A percentile compares a stretch with the other conserved stretches of the same genome.
Evolutionary conservation across 2,329 filamentous ascomycete species (phyloP).

Genomic region (Venturia carpophila): DNA sequence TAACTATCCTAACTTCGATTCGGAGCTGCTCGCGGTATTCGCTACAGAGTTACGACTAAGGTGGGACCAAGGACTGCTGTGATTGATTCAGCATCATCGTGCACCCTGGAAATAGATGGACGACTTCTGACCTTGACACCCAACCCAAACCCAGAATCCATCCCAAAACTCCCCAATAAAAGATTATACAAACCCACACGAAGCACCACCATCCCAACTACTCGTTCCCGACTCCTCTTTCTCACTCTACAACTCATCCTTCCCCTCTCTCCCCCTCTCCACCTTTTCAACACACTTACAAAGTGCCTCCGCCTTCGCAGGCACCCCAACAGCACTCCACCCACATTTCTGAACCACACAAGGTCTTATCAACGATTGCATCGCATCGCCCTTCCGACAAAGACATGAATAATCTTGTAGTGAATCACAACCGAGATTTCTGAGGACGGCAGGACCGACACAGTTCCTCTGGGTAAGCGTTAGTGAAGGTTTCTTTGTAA

Average conservation of each 20-base stretch:
- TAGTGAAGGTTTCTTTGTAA: neutral
- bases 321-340: neutral
- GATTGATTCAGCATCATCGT: too few species aligned
- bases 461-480: neutral
- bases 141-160: too few species aligned
- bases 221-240: neutral
- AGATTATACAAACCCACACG: too few species aligned
- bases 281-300: neutral
- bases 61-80: too few species aligned
- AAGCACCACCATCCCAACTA: too few species aligned
- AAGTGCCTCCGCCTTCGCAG: neutral
- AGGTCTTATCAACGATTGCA: slow-evolving; percentile 2
- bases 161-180: too few species aligned
- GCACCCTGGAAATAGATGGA: too few species aligned
- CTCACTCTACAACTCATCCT: slow-evolving; percentile 4
- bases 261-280: neutral
- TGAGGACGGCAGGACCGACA: neutral
- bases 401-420: neutral
- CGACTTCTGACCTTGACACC: too few species aligned
- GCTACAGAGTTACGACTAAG: too few species aligned
- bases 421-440: neutral
- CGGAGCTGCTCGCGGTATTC: too few species aligned
- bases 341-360: slow-evolving; percentile 9
- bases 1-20: too few species aligned
- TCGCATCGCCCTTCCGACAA: neutral